phyloP scores from a whole-genome alignment of 2,329 filamentous ascomycete species.

The Cladophialophora psammophila region DNA sequence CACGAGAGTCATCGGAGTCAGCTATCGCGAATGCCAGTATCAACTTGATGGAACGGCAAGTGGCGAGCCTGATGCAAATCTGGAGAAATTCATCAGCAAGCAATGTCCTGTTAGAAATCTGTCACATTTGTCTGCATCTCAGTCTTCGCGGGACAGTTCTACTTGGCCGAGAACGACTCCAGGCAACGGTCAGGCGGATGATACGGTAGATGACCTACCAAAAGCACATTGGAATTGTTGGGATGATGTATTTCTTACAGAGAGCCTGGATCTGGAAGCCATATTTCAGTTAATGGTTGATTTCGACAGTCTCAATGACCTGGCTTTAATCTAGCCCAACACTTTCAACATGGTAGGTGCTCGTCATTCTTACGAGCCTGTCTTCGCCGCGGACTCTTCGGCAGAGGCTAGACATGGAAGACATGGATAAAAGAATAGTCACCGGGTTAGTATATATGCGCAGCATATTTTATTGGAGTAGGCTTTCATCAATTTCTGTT shows the following conservation, averaged over 20 bases:
- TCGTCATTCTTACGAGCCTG: too few relatives aligned
- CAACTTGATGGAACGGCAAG: neutral
- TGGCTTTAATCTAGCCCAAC: neutral
- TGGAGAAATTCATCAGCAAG: neutral
- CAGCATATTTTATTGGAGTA: too few relatives aligned
- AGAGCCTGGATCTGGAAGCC: neutral
- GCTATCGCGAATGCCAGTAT: neutral
- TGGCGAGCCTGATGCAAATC: neutral
- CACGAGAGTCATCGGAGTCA: neutral
- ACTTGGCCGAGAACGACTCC: neutral
- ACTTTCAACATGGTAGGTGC: too few relatives aligned
- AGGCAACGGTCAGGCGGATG: neutral
- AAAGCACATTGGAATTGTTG: neutral
- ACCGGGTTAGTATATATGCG: too few relatives aligned
- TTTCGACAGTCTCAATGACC: neutral
- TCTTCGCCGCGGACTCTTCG: too few relatives aligned
- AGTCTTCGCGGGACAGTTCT: neutral
- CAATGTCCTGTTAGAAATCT: neutral
- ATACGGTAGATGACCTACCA: neutral
- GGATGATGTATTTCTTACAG: neutral
- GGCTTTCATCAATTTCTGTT: too few relatives aligned
- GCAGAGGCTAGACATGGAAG: too few relatives aligned
- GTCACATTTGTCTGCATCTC: neutral
- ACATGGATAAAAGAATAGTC: too few relatives aligned
- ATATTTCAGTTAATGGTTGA: neutral